phyloP scores from a whole-genome alignment of 2,329 filamentous ascomycete species.

The Samsoniella hepiali region DNA sequence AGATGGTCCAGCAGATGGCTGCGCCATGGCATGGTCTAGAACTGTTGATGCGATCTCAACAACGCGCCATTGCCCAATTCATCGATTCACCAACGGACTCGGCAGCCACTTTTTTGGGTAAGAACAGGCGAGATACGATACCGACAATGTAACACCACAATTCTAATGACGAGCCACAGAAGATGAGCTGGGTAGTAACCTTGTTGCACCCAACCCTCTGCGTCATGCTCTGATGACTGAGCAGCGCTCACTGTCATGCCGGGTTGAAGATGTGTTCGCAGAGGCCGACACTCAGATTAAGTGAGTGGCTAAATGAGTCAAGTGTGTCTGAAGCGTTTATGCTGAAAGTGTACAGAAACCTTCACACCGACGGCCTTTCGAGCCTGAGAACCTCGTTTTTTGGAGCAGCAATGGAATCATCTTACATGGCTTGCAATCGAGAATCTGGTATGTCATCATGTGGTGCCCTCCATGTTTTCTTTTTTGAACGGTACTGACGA shows the following conservation, averaged over 20 bases:
- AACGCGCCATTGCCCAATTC: not conserved
- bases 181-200: not conserved
- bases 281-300: not conserved
- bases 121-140: not conserved
- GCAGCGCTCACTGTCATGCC: not conserved
- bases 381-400: not conserved
- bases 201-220: not conserved
- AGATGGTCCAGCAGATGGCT: not conserved
- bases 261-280: not conserved
- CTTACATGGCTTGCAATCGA: not conserved
- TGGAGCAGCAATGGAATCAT: not conserved
- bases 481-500: not conserved
- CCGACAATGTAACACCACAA: not conserved
- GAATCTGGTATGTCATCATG: not conserved
- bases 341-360: not conserved
- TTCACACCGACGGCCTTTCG: not conserved
- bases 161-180: not conserved
- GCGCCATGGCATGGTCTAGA: not conserved
- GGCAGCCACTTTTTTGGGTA: not conserved
- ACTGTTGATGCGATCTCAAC: not conserved
- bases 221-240: not conserved
- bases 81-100: not conserved
- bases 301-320: not conserved
- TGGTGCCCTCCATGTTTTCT: no score
- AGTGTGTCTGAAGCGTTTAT: not conserved